Base-by-base conservation (phyloP, 176 grass and related monocot genomes). In the Carex scoparia region DNA sequence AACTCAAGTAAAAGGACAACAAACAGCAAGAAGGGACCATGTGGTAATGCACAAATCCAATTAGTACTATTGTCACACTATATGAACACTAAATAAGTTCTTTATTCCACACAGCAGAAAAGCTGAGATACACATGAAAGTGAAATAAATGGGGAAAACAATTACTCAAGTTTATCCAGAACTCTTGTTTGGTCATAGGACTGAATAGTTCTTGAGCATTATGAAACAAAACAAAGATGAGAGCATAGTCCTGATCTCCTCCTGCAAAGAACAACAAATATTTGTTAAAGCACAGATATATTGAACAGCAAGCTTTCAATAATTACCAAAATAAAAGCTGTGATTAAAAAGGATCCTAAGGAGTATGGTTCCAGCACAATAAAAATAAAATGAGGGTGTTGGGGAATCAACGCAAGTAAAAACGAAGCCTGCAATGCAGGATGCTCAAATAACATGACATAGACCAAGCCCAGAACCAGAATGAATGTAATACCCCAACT, bases 101-200 rank as follows among this genome's bases (percentile, higher is more conserved):
- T 83, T 83, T 83, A 67, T 83, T 83, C 61, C 49, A 67, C 10
- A 15, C 61, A 53, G 62, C 61, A 63, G 61, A 53, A 77, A 56
- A 83, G 61, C 38, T 83, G 81, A 69, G 80, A 69, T 67, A 13
- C 61, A 32, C 48, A 61, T 61, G 40, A 55, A 67, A 69, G 65
- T 65, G 81, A 64, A 83, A 83, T 67, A 83, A 48, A 81, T 64
- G n/a, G 53, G 48, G 54, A 83, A 68, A 83, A 53, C 42, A 54
- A 83, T 53, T 65, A 54, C 63, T 67, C 65, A 37, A 69, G 46
- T 67, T 83, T 14, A 83, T 83, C 81, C 63, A 69, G 54, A 56
- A 53, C 40, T 53, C 30, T 83, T 69, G 81, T 55, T 83, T 67
- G 63, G 63, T 51, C 16, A 83, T 16, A 83, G 59, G 32, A 83